These are phyloP conservation scores for Ustilago esculenta DNA, from an alignment of 1,284 basidiomycete species.

Conservation along the genomic window DNA sequence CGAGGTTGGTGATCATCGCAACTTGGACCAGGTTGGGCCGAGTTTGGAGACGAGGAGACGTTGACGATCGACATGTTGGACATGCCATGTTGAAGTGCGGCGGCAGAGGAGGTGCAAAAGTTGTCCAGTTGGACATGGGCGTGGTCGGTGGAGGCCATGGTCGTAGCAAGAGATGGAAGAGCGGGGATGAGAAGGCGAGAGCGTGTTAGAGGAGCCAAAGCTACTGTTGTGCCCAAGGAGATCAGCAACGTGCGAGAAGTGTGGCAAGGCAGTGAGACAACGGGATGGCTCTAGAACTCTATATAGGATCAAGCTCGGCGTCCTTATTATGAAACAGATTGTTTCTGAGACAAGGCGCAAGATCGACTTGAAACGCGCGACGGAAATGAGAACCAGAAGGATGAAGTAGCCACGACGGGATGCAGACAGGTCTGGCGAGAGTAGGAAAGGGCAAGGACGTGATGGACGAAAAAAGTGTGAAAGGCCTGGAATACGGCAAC, in stretches of 20 bases:
- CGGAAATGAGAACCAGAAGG: background rate
- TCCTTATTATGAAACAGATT: background rate
- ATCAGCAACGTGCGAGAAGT: background rate
- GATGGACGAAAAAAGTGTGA: background rate
- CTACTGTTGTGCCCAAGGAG: background rate
- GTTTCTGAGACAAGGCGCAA: constrained; percentile 2
- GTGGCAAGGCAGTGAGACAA: background rate
- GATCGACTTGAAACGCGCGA: constrained; percentile 21
- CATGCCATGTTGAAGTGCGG: constrained; percentile 20
- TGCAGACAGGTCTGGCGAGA: background rate
- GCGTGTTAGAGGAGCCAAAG: constrained; percentile 10
- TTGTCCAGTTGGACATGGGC: constrained; percentile 21
- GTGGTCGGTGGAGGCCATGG: constrained; percentile 18
- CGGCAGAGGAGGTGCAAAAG: constrained; percentile 11
- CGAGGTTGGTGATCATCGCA: background rate
- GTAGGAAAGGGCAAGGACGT: background rate
- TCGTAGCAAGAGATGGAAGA: background rate
- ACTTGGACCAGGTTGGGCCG: constrained; percentile 5
- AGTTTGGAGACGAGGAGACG: constrained; percentile 7
- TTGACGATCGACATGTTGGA: constrained; percentile 37
- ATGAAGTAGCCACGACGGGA: background rate
- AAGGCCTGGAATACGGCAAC: background rate
- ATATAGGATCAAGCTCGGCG: constrained; percentile 11
- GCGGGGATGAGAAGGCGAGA: background rate
- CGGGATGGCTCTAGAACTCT: constrained; percentile 8